Conservation (phyloP, 257 asterid genomes). For the Solanum gandarillasii region DNA sequence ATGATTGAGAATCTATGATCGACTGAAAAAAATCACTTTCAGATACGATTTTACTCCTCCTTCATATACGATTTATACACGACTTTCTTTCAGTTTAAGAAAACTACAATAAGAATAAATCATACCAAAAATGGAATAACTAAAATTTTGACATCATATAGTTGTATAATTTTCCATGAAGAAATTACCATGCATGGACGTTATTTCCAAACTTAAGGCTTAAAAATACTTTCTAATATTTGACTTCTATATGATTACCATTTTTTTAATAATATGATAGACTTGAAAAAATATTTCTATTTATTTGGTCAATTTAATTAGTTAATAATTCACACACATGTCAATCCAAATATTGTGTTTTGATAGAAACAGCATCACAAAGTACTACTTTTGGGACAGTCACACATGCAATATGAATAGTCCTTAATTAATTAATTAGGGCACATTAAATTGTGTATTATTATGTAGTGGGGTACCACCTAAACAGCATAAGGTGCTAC, state of each 20-base stretch:
- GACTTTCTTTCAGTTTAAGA: no score
- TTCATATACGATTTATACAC: no score
- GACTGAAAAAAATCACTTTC: accelerated
- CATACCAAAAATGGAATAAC: not conserved
- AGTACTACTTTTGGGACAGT: not conserved
- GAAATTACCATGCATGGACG: not conserved
- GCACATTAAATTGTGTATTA: not conserved
- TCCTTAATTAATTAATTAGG: not conserved
- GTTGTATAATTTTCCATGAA: not conserved
- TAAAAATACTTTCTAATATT: not conserved
- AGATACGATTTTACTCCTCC: not conserved
- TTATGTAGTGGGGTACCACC: not conserved
- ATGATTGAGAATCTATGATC: not conserved
- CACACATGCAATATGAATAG: not conserved
- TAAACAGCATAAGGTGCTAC: not conserved
- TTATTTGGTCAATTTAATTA: not conserved
- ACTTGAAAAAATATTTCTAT: not conserved
- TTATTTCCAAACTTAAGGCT: not conserved
- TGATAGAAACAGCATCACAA: not conserved
- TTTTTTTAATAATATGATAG: not conserved
- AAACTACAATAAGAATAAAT: not conserved
- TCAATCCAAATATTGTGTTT: not conserved
- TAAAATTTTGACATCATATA: not conserved
- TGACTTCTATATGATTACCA: not conserved
- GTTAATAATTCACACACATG: not conserved